These are phyloP conservation scores for Mucor irregularis DNA, from an alignment of 371 early-diverging fungal genomes.

Conservation along the genomic window DNA sequence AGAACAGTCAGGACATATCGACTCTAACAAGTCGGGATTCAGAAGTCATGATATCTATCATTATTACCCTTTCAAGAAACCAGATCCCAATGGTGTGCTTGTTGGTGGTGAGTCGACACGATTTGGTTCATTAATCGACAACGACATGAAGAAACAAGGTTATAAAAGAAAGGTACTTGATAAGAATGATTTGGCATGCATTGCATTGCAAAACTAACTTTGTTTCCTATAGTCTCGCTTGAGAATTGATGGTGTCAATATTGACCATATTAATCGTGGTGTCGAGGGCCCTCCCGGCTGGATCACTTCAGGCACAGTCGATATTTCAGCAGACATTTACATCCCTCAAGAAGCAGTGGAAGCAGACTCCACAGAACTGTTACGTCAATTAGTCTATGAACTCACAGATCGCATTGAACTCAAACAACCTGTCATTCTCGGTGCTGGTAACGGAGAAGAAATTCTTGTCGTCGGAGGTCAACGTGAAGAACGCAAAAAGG, in stretches of 20 bases:
- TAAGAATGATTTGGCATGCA: neutral
- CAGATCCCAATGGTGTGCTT: slow-evolving; percentile 49
- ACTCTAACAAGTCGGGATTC: slow-evolving; percentile 27
- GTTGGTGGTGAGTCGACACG: slow-evolving; percentile 44
- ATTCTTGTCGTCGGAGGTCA: slow-evolving; percentile 43
- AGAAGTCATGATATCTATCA: slow-evolving; percentile 45
- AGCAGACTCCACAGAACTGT: slow-evolving; percentile 51
- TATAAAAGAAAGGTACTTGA: slow-evolving; percentile 45
- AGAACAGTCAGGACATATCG: slow-evolving; percentile 48
- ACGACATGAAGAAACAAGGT: slow-evolving; percentile 47
- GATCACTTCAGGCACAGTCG: slow-evolving; percentile 90
- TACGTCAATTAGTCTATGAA: slow-evolving; percentile 73
- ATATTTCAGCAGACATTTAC: slow-evolving; percentile 74
- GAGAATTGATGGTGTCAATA: slow-evolving; percentile 88
- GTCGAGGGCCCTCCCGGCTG: slow-evolving; percentile 91
- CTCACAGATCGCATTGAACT: slow-evolving; percentile 80
- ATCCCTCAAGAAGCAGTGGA: slow-evolving; percentile 69
- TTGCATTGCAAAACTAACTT: neutral
- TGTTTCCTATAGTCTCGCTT: slow-evolving; percentile 80
- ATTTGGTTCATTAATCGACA: slow-evolving; percentile 49
- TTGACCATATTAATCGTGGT: slow-evolving; percentile 88
- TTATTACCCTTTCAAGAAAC: slow-evolving; percentile 45
- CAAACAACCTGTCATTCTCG: slow-evolving; percentile 53
- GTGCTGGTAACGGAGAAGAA: slow-evolving; percentile 52
- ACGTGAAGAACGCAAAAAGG: slow-evolving; percentile 8